phyloP scores from a whole-genome alignment of 2,329 filamentous ascomycete species.

The Blastomyces parvus region DNA sequence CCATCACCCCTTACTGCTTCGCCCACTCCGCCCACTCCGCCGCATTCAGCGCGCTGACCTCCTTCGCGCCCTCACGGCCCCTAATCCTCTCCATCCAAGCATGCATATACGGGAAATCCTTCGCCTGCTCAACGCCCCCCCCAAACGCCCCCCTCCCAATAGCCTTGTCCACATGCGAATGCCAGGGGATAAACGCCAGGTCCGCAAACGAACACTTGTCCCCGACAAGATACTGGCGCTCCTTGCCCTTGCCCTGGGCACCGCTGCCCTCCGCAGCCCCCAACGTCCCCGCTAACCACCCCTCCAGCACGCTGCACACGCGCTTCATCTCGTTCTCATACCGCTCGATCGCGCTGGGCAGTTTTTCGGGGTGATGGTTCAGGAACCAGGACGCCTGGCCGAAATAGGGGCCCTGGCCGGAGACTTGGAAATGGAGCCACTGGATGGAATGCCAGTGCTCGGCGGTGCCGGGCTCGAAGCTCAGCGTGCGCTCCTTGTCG shows the following conservation, averaged over 20 bases:
- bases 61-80: not conserved
- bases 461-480: slow-evolving; percentile 28
- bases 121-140: not conserved
- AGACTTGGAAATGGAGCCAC: slow-evolving; percentile 38
- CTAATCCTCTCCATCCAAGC: not conserved
- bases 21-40: not conserved
- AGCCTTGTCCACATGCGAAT: not conserved
- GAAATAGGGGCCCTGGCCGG: slow-evolving; percentile 30
- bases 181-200: not conserved
- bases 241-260: not conserved
- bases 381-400: slow-evolving; percentile 36
- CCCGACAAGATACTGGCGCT: not conserved
- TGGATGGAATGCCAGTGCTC: slow-evolving; percentile 33
- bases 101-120: not conserved
- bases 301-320: slow-evolving; percentile 40
- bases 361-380: slow-evolving; percentile 32
- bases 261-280: not conserved
- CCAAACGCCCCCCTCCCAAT: not conserved
- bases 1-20: not conserved
- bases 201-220: not conserved
- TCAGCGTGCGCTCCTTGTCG: slow-evolving; percentile 36
- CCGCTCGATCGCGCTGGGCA: slow-evolving; percentile 38
- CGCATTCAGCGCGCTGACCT: not conserved
- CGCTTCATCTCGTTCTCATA: slow-evolving; percentile 42
- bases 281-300: slow-evolving; percentile 13